phyloP scores from a whole-genome alignment of 1,284 basidiomycete genomes.

The Grifola frondosa region DNA sequence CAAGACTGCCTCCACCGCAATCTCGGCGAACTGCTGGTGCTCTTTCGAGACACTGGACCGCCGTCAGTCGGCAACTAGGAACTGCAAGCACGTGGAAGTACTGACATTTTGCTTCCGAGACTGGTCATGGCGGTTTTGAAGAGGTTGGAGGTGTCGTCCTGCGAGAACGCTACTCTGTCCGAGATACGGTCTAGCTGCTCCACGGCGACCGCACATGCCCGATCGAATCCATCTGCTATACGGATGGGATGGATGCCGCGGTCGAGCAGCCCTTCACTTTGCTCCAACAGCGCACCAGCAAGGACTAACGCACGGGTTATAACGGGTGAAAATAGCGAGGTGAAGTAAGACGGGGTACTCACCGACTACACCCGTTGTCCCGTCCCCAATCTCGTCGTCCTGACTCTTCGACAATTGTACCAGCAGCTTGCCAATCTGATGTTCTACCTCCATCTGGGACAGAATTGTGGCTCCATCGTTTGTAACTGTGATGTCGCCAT shows the following conservation, averaged over 20 bases:
- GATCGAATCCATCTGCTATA: constrained; percentile 98
- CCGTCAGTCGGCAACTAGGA: constrained; percentile 6
- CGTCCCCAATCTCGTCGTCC: constrained; percentile 99
- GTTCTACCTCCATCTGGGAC: constrained; percentile 96
- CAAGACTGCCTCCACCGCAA: constrained; percentile 96
- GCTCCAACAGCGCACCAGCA: constrained; percentile 92
- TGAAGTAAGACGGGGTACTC: constrained; percentile 37
- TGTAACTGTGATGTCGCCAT: constrained; percentile 98
- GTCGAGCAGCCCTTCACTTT: constrained; percentile 90
- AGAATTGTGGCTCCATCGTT: constrained; percentile 98
- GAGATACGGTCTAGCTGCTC: constrained; percentile 90
- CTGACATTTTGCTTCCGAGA: constrained; percentile 95
- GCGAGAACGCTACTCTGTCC: constrained; percentile 87
- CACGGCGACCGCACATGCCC: constrained; percentile 88
- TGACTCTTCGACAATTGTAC: constrained; percentile 97
- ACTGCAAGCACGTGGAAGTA: constrained; percentile 10
- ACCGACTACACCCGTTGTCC: constrained; percentile 98
- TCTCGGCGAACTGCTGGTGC: constrained; percentile 92
- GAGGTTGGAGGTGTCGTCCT: constrained; percentile 81
- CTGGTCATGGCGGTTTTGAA: constrained; percentile 95
- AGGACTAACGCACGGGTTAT: constrained; percentile 65
- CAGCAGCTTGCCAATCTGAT: constrained; percentile 97
- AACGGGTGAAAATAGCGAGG: background rate
- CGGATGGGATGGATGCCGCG: constrained; percentile 97
- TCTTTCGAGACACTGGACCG: constrained; percentile 90